Conservation (phyloP, 2,329 filamentous ascomycete species). For the Penicillium sp. region DNA sequence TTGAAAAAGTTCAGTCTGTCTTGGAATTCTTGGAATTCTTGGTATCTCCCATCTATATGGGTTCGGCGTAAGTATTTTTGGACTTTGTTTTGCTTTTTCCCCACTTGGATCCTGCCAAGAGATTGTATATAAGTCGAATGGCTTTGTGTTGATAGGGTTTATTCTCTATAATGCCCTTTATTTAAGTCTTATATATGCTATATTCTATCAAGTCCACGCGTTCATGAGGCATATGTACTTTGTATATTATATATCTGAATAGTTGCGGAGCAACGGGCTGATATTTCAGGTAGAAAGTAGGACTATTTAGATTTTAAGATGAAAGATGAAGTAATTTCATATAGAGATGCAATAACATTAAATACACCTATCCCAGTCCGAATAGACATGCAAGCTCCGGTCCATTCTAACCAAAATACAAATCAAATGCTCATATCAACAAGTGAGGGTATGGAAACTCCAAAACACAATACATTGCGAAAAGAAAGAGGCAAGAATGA, state of each 20-base stretch:
- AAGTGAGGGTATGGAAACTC: slow-evolving; percentile 23
- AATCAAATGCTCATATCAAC: slow-evolving; percentile 19
- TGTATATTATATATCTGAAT: neutral
- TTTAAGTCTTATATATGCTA: too few species aligned
- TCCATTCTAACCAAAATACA: slow-evolving; percentile 15
- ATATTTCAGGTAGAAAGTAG: neutral
- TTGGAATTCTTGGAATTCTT: neutral
- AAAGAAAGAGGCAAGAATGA: slow-evolving; percentile 6
- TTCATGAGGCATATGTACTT: neutral
- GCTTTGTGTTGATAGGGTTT: neutral
- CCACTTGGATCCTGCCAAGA: slow-evolving; percentile 8
- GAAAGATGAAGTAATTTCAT: too few species aligned
- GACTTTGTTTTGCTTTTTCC: slow-evolving; percentile 26
- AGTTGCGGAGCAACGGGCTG: neutral
- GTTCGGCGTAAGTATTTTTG: neutral
- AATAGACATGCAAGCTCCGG: slow-evolving; percentile 10
- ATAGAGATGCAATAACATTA: slow-evolving; percentile 7
- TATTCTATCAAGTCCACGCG: neutral
- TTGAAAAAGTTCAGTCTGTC: neutral
- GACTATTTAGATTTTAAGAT: too few species aligned
- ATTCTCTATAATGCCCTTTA: neutral
- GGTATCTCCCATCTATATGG: neutral
- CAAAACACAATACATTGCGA: slow-evolving; percentile 10
- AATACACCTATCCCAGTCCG: slow-evolving; percentile 6
- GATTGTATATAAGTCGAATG: neutral